Evolutionary conservation across 148 eudicot genomes (phyloP), one percentile per base, ranked within the genome.

Genomic region (Hydrangea macrophylla): DNA sequence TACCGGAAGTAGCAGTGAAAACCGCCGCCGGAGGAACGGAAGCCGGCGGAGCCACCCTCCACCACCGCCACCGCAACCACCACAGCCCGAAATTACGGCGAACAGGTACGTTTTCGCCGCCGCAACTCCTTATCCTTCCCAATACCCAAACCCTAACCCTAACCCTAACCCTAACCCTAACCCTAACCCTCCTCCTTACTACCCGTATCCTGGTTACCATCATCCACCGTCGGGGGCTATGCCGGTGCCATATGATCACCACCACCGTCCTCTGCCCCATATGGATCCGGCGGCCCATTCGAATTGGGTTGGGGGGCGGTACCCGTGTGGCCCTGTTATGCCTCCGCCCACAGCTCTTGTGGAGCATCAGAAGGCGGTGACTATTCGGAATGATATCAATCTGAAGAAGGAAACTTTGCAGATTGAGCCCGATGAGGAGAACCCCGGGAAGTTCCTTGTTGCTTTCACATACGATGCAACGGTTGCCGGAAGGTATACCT

Each of bases 291-390:
- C 75, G 0, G 65, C 60, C 37, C 81, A 77, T 13, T 76, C 76
- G 1, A 84, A 82, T 76, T 82, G 87, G 88, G 79, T 64, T 5
- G 82, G 72, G 20, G 83, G 81, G 24, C 64, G 91, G 76, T 82
- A 83, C 64, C 88, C 87, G 18, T 90, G 78, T 76, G 87, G 85
- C 55, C 87, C 87, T 0, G 62, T 81, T 78, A 72, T 85, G 77
- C 80, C 66, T 0, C 78, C 82, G 0, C 89, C 85, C 2, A 35
- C 82, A 3, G 84, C 92, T 1, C 83, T 70, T 59, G 92, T 94
- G 32, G 97, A 94, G 84, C 92, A 88, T 55, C 98, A 94, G 78
- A 94, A 86, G 71, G 97, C 97, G 5, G 92, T 94, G 53, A 94
- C 98, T 2, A 90, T 94, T 28, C 62, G 92, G 58, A 94, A 94